Evolutionary conservation across 257 asterid species (phyloP).

Genomic region (Gentiana dahurica): DNA sequence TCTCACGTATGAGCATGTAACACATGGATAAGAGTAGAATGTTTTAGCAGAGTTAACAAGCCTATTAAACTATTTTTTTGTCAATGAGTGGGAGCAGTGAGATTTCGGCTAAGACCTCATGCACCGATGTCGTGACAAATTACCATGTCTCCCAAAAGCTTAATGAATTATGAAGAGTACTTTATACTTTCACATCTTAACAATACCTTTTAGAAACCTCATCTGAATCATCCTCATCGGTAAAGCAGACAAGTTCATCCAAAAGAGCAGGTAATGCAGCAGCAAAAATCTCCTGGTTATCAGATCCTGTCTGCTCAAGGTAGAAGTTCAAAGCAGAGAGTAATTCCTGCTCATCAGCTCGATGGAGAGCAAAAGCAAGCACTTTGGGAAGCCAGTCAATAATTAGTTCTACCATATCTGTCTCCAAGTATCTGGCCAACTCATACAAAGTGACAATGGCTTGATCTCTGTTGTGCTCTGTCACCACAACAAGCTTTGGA

Average conservation of each 20-base stretch:
- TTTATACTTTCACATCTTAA: background rate
- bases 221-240: conserved; percentile 54
- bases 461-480: conserved; percentile 49
- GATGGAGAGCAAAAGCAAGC: conserved; percentile 86
- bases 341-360: conserved; percentile 57
- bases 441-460: conserved; percentile 47
- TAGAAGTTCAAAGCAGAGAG: conserved; percentile 61
- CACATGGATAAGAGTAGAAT: too few species aligned
- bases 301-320: conserved; percentile 55
- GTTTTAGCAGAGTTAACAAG: too few species aligned
- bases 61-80: too few species aligned
- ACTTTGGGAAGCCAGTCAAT: conserved; percentile 79
- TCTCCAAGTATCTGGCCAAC: conserved; percentile 61
- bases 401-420: conserved; percentile 58
- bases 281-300: conserved; percentile 66
- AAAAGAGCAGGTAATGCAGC: conserved; percentile 75
- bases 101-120: too few species aligned
- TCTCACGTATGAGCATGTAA: too few species aligned
- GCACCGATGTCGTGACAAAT: too few species aligned
- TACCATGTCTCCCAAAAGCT: too few species aligned
- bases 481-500: conserved; percentile 66
- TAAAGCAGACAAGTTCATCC: conserved; percentile 86
- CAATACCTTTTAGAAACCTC: conserved; percentile 62
- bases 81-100: too few species aligned
- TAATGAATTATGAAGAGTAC: too few species aligned